Conservation (phyloP, 805 yeast species). For the Ogataea ramenticola region DNA sequence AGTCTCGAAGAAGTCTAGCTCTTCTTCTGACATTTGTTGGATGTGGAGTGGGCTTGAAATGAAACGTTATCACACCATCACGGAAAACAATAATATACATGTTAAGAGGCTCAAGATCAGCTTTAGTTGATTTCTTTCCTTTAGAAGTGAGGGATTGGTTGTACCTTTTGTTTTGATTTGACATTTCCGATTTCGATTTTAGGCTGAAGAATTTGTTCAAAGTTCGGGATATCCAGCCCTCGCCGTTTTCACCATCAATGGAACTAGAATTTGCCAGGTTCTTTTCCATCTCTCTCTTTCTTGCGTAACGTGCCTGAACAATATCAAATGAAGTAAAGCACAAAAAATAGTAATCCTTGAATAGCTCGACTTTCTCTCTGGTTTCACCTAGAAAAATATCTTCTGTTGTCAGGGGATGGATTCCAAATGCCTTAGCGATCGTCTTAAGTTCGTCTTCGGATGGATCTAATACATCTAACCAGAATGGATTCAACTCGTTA, state of each 20-base stretch:
- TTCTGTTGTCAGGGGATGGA: conserved; percentile 94
- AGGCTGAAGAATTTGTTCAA: conserved; percentile 2
- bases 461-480: conserved; percentile 91
- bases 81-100: conserved; percentile 90
- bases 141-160: conserved; percentile 14
- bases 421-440: conserved; percentile 81
- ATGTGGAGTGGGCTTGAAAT: conserved; percentile 91
- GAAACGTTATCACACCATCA: conserved; percentile 88
- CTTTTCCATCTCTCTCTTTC: conserved; percentile 19
- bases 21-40: conserved; percentile 93
- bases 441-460: conserved; percentile 97
- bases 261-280: conserved; percentile 6
- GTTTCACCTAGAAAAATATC: conserved; percentile 92
- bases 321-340: conserved; percentile 84
- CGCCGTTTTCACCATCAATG: conserved; percentile 11
- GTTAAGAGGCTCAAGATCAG: conserved; percentile 79
- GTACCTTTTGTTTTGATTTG: conserved; percentile 2
- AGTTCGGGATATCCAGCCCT: conserved; percentile 8
- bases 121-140: conserved; percentile 21
- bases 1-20: conserved; percentile 80
- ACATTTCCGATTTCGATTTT: not conserved
- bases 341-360: conserved; percentile 83
- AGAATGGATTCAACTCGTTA: conserved; percentile 53
- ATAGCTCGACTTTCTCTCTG: conserved; percentile 90
- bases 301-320: conserved; percentile 57